Evolutionary conservation across 2,329 filamentous ascomycete species (phyloP).

Genomic region (Endothia cerciana): DNA sequence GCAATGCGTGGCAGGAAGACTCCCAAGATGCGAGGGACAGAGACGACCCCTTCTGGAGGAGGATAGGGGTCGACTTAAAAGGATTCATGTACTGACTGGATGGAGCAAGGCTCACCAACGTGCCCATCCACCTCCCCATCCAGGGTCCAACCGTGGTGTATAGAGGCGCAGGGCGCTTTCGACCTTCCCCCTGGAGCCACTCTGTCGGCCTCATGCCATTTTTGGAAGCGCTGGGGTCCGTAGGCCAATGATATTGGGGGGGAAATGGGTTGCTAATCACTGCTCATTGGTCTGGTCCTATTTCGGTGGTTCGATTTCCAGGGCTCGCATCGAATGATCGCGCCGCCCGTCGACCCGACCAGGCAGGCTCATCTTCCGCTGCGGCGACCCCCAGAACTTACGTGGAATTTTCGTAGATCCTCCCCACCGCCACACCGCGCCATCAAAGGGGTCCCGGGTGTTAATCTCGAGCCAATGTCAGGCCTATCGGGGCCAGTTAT

Average conservation of each 20-base stretch:
- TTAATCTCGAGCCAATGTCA: slow-evolving; percentile 15
- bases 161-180: neutral
- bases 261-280: neutral
- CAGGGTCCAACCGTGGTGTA: slow-evolving; percentile 4
- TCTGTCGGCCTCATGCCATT: slow-evolving; percentile 8
- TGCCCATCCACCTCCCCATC: too few species aligned
- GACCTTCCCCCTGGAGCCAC: slow-evolving; percentile 16
- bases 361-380: slow-evolving; percentile 19
- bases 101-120: neutral
- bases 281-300: slow-evolving; percentile 14
- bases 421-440: too few species aligned
- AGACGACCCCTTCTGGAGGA: neutral
- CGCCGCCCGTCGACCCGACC: slow-evolving; percentile 13
- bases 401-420: slow-evolving; percentile 12
- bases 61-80: slow-evolving; percentile 11
- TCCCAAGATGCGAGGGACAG: neutral
- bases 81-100: neutral
- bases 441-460: slow-evolving; percentile 7
- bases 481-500: neutral
- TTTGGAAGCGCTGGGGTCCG: neutral
- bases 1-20: neutral
- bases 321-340: slow-evolving; percentile 25
- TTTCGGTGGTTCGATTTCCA: slow-evolving; percentile 15
- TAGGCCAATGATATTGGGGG: slow-evolving; percentile 17
- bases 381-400: slow-evolving; percentile 8